These are phyloP conservation scores for Fusarium nygamai DNA, from an alignment of 2,329 filamentous ascomycete genomes.

Conservation along the genomic window DNA sequence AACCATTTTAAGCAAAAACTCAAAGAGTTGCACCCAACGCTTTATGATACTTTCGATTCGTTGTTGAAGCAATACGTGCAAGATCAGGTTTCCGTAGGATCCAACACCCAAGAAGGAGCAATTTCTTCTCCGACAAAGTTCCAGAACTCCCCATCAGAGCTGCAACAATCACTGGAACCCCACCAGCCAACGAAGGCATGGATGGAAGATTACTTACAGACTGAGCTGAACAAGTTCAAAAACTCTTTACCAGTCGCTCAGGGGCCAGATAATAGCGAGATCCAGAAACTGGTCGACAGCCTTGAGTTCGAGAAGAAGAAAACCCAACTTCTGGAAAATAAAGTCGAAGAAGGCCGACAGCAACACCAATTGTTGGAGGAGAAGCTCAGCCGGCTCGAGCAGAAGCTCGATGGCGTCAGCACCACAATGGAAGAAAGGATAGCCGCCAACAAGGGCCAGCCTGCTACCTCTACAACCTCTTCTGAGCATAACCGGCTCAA, in stretches of 20 bases:
- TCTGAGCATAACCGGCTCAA: not conserved
- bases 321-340: slow-evolving; percentile 17
- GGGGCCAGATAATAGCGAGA: slow-evolving; percentile 1
- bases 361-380: slow-evolving; percentile 27
- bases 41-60: slow-evolving; percentile 7
- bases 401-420: slow-evolving; percentile 36
- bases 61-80: not conserved
- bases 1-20: slow-evolving; percentile 7
- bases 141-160: not conserved
- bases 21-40: slow-evolving; percentile 8
- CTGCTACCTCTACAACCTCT: not conserved
- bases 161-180: slow-evolving; percentile 1
- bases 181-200: slow-evolving; percentile 1
- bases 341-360: slow-evolving; percentile 1
- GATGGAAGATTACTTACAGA: slow-evolving; percentile 9
- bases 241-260: not conserved
- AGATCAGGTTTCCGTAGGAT: not conserved
- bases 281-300: slow-evolving; percentile 11
- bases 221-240: slow-evolving; percentile 30
- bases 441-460: not conserved
- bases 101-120: not conserved
- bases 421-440: not conserved
- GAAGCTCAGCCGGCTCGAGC: slow-evolving; percentile 37
- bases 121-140: not conserved
- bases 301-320: slow-evolving; percentile 27